Conservation (phyloP, 257 asterid genomes). For the Echites panduratus region DNA sequence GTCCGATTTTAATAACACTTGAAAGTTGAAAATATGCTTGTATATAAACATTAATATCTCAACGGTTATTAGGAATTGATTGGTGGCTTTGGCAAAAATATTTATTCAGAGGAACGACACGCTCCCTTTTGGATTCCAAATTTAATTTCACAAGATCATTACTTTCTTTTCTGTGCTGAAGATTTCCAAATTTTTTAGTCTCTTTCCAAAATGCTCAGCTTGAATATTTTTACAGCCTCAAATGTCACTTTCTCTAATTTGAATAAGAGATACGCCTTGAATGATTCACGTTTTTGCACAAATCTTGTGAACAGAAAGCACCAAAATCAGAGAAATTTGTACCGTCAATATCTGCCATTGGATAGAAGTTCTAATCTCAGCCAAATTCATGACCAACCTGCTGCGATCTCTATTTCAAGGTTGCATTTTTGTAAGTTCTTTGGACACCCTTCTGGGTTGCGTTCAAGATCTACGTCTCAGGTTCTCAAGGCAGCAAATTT, state of each 20-base stretch:
- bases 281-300: slow-evolving; percentile 34
- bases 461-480: slow-evolving; percentile 33
- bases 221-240: slow-evolving; percentile 63
- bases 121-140: background rate
- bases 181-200: background rate
- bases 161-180: slow-evolving; percentile 1
- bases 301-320: slow-evolving; percentile 30
- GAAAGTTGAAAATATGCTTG: too few relatives aligned
- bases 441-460: slow-evolving; percentile 34
- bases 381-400: slow-evolving; percentile 17
- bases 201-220: slow-evolving; percentile 47
- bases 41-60: background rate
- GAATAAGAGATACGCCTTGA: slow-evolving; percentile 22
- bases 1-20: too few relatives aligned
- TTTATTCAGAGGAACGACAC: background rate
- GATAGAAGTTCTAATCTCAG: slow-evolving; percentile 13
- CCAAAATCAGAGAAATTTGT: slow-evolving; percentile 22
- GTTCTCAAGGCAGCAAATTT: slow-evolving; percentile 40
- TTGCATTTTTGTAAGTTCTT: slow-evolving; percentile 26
- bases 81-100: background rate
- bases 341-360: slow-evolving; percentile 14
- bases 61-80: background rate
- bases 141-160: background rate
- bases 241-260: slow-evolving; percentile 48
- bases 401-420: slow-evolving; percentile 48